Base-by-base conservation (phyloP, 2,329 filamentous ascomycete species). In the Karstenula rhodostoma region DNA sequence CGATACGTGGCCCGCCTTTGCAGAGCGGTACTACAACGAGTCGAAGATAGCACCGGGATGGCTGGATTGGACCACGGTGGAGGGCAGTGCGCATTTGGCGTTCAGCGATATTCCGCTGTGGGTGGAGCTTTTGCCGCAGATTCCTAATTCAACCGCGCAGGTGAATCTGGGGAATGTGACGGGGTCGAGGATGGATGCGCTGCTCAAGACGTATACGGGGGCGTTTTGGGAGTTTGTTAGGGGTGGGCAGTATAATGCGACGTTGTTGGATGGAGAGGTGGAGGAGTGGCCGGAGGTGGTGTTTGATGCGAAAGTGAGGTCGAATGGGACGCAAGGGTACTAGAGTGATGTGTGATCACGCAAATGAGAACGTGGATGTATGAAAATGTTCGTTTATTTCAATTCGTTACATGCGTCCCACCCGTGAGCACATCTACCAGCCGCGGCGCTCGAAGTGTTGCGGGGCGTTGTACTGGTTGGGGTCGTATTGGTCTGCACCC, bases 401-500 rank as follows among this genome's bases (percentile, higher is more conserved):
- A 22, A 25, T n/a, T n/a, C 23, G 8, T 47, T 29, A 29, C 4
- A 8, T 15, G 13, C 27, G 23, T 17, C 23, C 6, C 12, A 9
- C 29, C 12, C 2, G 7, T 27, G 27, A 7, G 7, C 19, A 23
- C 23, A 29, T 47, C 60, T 70, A 75, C 73, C 73, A 76, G 10
- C 62, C 67, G 10, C 73, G 66, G 32, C 61, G 63, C 44, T 75
- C 71, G 48, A 76, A 70, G 19, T 62, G 58, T 63, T 74, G 53
- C 6, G 72, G 79, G 17, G 76, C 76, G 22, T 65, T 68, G 53
- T 79, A 76, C 66, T 80, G 73, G 68, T 80, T 77, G 17, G 81
- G 81, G 63, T 83, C 74, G 67, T 82, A 84, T 72, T 82, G 74
- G 62, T 82, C 79, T 23, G 80, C 75, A 12, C 73, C 68, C 15